A percentile compares a stretch with the other conserved stretches of the same genome.
phyloP scores from a whole-genome alignment of 106 monocot genomes.

The Chionographis japonica region DNA sequence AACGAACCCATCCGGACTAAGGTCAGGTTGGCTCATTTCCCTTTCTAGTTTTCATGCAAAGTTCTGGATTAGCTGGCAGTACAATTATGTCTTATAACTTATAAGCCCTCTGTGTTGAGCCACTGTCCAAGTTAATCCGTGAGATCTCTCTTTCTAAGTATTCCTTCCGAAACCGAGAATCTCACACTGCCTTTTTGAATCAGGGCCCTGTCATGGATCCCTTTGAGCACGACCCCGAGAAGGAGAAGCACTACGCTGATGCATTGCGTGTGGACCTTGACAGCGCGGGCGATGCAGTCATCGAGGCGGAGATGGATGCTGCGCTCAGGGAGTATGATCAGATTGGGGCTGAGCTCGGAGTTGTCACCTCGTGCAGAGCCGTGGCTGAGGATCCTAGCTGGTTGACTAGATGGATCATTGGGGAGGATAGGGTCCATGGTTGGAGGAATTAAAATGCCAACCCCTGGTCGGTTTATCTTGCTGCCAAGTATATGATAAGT shows the following conservation, averaged over 20 bases:
- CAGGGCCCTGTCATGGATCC: constrained; percentile 75
- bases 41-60: too few species aligned
- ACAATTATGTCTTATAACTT: too few species aligned
- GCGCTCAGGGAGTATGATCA: constrained; percentile 48
- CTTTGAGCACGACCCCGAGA: constrained; percentile 58
- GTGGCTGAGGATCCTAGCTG: constrained; percentile 47
- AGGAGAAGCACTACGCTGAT: constrained; percentile 50
- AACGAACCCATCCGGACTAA: too few species aligned
- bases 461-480: too few species aligned
- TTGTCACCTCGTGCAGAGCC: constrained; percentile 32
- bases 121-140: too few species aligned
- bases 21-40: too few species aligned
- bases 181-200: background rate
- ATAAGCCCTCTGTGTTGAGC: too few species aligned
- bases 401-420: constrained; percentile 75
- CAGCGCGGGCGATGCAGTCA: constrained; percentile 15
- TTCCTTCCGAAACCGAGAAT: too few species aligned
- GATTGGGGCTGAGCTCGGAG: constrained; percentile 75
- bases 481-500: too few species aligned
- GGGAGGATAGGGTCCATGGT: constrained; percentile 50
- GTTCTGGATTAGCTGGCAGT: too few species aligned
- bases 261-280: constrained; percentile 47
- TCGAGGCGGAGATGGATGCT: constrained; percentile 65
- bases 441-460: constrained; percentile 11
- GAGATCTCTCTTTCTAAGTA: too few species aligned